phyloP scores from a whole-genome alignment of 2,329 filamentous ascomycete genomes.

The Fusarium citri region DNA sequence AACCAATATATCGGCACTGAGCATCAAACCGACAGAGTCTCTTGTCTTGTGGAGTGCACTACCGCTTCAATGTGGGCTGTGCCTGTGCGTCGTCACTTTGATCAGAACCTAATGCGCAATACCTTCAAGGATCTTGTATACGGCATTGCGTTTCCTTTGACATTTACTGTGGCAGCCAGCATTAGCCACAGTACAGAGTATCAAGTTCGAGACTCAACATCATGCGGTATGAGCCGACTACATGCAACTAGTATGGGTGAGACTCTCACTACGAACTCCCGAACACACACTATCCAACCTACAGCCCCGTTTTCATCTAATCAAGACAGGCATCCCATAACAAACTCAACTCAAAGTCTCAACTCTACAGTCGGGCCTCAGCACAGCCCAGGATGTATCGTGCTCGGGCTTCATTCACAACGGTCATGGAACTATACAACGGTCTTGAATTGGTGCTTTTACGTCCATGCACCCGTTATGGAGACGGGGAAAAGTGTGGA shows the following conservation, averaged over 20 bases:
- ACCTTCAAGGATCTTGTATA: constrained; percentile 20
- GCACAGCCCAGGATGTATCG: background rate
- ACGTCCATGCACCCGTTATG: constrained; percentile 13
- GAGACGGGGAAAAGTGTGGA: constrained; percentile 14
- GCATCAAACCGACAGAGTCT: background rate
- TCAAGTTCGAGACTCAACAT: constrained; percentile 1
- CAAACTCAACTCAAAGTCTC: constrained; percentile 1
- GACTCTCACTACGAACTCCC: constrained; percentile 4
- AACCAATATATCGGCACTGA: constrained; percentile 12
- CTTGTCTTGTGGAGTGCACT: constrained; percentile 22
- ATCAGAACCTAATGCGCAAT: constrained; percentile 32
- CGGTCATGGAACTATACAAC: constrained; percentile 7
- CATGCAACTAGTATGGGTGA: constrained; percentile 7
- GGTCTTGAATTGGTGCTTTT: constrained; percentile 12
- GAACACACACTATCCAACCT: constrained; percentile 10
- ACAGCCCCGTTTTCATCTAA: constrained; percentile 11
- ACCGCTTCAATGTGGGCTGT: constrained; percentile 16
- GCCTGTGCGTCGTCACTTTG: constrained; percentile 9
- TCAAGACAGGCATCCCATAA: constrained; percentile 22
- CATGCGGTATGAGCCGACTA: constrained; percentile 15
- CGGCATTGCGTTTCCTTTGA: background rate
- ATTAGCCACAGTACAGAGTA: background rate
- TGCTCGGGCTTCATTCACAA: constrained; percentile 9
- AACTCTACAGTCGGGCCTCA: background rate
- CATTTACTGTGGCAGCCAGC: background rate